Conservation (phyloP, 345 rosid genomes). For the Linum lewisii region DNA sequence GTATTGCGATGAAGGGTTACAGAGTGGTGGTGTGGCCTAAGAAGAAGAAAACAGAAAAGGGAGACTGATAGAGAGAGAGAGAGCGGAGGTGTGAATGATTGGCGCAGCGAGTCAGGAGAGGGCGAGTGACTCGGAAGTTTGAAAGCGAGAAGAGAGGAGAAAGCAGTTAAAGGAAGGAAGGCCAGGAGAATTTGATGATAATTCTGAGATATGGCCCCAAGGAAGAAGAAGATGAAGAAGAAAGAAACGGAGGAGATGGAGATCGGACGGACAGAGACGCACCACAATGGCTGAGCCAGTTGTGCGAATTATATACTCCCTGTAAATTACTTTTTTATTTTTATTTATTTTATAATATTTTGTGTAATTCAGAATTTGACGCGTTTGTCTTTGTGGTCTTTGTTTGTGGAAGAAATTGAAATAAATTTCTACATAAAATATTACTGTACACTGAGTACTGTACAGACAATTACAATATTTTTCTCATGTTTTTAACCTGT, state of each 20-base stretch:
- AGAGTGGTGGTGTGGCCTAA: background rate
- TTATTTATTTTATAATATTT: too few relatives aligned
- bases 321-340: too few relatives aligned
- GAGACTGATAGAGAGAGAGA: background rate
- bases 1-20: background rate
- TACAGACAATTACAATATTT: too few relatives aligned
- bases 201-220: too few relatives aligned
- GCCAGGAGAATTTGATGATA: background rate
- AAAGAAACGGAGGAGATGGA: background rate
- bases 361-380: background rate
- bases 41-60: background rate
- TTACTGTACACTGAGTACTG: too few relatives aligned
- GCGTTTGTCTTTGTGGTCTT: background rate
- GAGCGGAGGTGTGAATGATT: background rate
- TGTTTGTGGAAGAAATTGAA: too few relatives aligned
- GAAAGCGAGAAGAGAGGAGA: background rate
- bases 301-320: background rate
- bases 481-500: too few relatives aligned
- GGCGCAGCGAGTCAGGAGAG: background rate
- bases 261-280: background rate
- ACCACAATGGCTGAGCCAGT: background rate
- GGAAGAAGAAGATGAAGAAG: background rate
- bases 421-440: too few relatives aligned
- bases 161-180: background rate
- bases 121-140: background rate